Percentiles rank a stretch among this genome's conserved stretches.
Conservation (phyloP, 768 basidiomycete genomes). For the Mycena pura region DNA sequence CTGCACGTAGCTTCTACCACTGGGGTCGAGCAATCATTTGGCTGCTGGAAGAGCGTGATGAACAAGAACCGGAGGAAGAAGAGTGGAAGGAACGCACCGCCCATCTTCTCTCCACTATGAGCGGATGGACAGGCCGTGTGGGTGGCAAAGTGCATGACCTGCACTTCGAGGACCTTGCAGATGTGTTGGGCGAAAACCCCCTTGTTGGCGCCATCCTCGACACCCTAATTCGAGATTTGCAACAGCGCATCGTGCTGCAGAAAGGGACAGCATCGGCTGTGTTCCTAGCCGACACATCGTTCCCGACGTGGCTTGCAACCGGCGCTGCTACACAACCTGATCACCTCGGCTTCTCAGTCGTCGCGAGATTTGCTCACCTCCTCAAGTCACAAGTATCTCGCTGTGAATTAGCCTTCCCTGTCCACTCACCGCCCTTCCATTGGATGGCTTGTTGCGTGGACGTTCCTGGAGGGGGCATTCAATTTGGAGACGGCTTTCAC, state of each 20-base stretch:
- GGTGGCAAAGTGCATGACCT: neutral
- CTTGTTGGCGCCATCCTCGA: neutral
- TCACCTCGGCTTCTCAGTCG: neutral
- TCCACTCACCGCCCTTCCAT: neutral
- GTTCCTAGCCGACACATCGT: neutral
- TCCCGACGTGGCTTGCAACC: neutral
- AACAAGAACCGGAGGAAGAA: neutral
- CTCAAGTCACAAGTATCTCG: neutral
- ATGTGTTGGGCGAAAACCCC: neutral
- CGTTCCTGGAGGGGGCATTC: neutral
- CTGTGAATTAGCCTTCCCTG: neutral
- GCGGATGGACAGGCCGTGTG: neutral
- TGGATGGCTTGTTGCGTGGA: neutral
- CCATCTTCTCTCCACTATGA: neutral
- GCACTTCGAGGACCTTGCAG: neutral
- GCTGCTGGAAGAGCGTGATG: neutral
- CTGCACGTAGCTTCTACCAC: neutral
- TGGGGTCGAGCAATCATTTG: neutral
- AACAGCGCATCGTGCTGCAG: neutral
- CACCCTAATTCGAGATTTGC: neutral
- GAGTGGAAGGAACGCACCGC: neutral
- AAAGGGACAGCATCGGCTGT: neutral
- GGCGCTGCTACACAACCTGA: neutral
- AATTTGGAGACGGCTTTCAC: neutral
- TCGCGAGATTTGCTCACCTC: neutral